phyloP scores from a whole-genome alignment of 257 asterid genomes.

The Coffea eugenioides region DNA sequence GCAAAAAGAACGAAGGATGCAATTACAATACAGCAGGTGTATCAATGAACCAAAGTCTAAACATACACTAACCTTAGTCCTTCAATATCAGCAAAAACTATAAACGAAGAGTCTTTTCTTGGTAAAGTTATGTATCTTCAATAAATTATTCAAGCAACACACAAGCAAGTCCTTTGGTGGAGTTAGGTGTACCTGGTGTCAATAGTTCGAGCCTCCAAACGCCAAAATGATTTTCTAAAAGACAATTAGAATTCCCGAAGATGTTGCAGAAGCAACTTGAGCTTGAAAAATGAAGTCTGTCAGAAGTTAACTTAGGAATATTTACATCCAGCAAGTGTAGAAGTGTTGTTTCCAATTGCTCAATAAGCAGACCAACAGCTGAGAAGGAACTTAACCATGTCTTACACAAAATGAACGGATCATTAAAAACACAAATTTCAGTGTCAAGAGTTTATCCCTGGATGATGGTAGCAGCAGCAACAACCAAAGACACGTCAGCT shows the following conservation, averaged over 20 bases:
- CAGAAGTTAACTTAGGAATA: background rate
- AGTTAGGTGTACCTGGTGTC: background rate
- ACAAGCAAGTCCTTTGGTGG: background rate
- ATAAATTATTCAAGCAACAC: constrained; percentile 3
- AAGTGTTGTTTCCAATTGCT: background rate
- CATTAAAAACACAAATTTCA: background rate
- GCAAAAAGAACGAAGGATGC: background rate
- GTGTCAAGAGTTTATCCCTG: background rate
- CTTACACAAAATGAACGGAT: background rate
- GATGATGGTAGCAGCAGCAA: background rate
- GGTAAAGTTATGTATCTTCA: background rate
- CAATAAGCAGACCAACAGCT: background rate
- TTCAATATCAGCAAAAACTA: background rate
- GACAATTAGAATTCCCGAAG: background rate
- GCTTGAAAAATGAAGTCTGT: background rate
- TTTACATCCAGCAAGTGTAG: background rate
- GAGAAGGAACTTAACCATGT: background rate
- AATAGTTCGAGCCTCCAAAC: background rate
- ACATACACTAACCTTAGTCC: background rate
- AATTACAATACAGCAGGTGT: background rate
- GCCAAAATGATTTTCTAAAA: background rate
- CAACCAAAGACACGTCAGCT: background rate
- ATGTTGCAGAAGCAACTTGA: background rate
- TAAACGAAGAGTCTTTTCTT: background rate
- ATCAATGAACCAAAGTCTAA: background rate